Base-by-base conservation (phyloP, 805 yeast genomes). In the Alloascoidea africana region DNA sequence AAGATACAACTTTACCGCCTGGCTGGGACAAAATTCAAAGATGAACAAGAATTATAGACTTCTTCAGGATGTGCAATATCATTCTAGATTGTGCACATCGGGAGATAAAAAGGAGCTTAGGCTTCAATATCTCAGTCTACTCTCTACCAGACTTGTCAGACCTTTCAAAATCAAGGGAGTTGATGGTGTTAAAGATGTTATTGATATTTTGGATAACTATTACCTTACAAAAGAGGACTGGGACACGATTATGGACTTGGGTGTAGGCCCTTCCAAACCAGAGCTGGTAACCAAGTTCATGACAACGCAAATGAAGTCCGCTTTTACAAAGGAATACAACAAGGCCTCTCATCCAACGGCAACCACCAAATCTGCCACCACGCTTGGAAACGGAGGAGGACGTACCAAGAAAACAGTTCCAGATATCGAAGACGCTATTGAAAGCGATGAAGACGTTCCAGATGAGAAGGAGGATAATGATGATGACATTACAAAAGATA, bases 11-110 rank as follows among this genome's bases (percentile, higher is more conserved):
- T 89, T 89, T 59, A 73, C 96, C 0, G 61, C 78, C 1, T 87
- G 87, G 83, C 62, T 89, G 38, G 98, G 97, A 0, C 89, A 87
- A 52, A 82, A 83, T 49, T 84, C 96, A 15, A 86, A 84, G 56
- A 62, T 70, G 13, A 74, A 76, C 60, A 91, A 91, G 56, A 81
- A 72, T 53, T 70, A 65, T 39, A 68, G 99, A 40, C 53, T 82
- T 38, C 63, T 91, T 32, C 95, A 87, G 46, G 96, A 86, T 50
- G 50, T 91, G 39, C 94, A 86, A 44, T 81, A 89, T 46, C 96
- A 87, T 50, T 73, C 93, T 13, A 71, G 94, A 34, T 65, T 86
- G 39, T 68, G 76, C 41, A 80, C 94, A 0, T 76, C 83, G 14
- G 78, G 94, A 0, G 78, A 81, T 49, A 76, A 78, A 45, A 53